A percentile compares a stretch with the other conserved stretches of the same genome.
phyloP scores from a whole-genome alignment of 2,329 filamentous ascomycete species.

The Thielaviopsis euricoi region DNA sequence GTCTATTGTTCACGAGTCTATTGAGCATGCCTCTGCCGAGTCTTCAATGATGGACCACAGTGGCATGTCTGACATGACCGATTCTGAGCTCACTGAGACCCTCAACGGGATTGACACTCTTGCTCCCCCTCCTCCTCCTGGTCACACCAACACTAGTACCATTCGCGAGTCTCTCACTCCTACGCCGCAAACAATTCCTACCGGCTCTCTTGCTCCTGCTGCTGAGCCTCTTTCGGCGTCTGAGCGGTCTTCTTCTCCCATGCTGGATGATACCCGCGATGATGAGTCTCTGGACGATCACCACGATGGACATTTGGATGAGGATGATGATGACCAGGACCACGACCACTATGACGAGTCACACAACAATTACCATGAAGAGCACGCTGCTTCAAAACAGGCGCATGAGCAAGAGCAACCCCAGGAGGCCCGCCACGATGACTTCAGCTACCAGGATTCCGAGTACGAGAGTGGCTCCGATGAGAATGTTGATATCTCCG shows the following conservation, averaged over 20 bases:
- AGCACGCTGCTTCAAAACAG: neutral
- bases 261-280: neutral
- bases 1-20: slow-evolving; percentile 23
- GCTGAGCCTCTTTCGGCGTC: neutral
- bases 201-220: neutral
- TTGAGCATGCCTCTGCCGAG: slow-evolving; percentile 16
- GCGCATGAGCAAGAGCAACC: neutral
- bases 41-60: neutral
- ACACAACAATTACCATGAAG: neutral
- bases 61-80: neutral
- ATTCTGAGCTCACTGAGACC: neutral
- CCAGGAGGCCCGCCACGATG: neutral
- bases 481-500: slow-evolving; percentile 35
- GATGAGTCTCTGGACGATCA: neutral
- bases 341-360: neutral
- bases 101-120: slow-evolving; percentile 1
- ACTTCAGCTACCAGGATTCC: slow-evolving; percentile 3
- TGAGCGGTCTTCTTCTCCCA: slow-evolving; percentile 3
- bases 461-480: slow-evolving; percentile 7
- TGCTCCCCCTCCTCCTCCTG: slow-evolving; percentile 2
- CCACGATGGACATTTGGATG: neutral
- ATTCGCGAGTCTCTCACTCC: slow-evolving; percentile 9
- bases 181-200: slow-evolving; percentile 1
- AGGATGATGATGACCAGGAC: neutral
- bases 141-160: slow-evolving; percentile 5